Percentiles rank a stretch among this genome's conserved stretches.
These are phyloP conservation scores for Cetraspora pellucida DNA, from an alignment of 192 early-diverging fungal species.

Conservation along the genomic window DNA sequence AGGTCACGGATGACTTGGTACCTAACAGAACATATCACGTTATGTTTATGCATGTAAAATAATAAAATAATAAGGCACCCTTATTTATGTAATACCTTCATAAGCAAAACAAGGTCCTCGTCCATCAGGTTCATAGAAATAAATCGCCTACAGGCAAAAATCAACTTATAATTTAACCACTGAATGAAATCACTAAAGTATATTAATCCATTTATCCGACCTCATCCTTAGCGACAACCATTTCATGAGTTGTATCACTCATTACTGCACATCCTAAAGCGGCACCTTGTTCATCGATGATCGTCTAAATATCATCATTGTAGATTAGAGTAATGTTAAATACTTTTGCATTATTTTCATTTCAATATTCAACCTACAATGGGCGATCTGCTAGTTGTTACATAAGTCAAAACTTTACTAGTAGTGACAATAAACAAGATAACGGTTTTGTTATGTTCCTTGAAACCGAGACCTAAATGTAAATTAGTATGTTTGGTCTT, in stretches of 20 bases:
- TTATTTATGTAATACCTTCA: constrained; percentile 57
- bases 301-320: constrained; percentile 27
- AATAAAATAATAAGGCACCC: constrained; percentile 42
- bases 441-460: constrained; percentile 63
- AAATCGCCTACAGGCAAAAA: constrained; percentile 61
- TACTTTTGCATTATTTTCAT: background rate
- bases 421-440: constrained; percentile 74
- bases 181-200: background rate
- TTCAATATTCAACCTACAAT: background rate
- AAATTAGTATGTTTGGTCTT: background rate
- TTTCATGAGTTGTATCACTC: constrained; percentile 70
- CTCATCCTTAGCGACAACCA: constrained; percentile 86
- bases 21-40: constrained; percentile 42
- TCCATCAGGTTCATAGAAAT: constrained; percentile 90
- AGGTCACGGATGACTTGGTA: constrained; percentile 66
- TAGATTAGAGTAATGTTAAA: background rate
- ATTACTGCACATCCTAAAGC: constrained; percentile 72
- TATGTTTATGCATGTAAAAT: constrained; percentile 42
- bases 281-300: constrained; percentile 83
- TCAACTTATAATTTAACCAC: background rate
- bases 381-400: constrained; percentile 46
- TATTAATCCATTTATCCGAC: constrained; percentile 34
- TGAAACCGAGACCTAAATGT: constrained; percentile 68
- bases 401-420: constrained; percentile 60
- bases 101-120: constrained; percentile 91